Evolutionary conservation across 2,329 filamentous ascomycete genomes (phyloP).

Genomic region (Dothideomycetes sp.): DNA sequence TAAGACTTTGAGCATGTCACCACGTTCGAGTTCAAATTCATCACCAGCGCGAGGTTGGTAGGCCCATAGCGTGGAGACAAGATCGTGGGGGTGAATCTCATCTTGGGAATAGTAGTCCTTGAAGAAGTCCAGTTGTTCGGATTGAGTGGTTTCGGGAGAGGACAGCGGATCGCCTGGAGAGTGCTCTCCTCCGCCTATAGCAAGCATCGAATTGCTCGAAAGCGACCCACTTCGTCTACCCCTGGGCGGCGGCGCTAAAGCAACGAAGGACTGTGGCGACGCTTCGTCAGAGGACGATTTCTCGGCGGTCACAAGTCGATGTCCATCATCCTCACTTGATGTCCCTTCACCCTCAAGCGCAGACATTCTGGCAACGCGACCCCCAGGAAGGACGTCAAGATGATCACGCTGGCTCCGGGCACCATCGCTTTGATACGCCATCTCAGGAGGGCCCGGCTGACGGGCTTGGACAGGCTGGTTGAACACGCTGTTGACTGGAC

Average conservation of each 20-base stretch:
- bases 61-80: slow-evolving; percentile 87
- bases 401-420: slow-evolving; percentile 23
- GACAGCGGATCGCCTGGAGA: slow-evolving; percentile 73
- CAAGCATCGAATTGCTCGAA: slow-evolving; percentile 67
- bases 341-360: slow-evolving; percentile 78
- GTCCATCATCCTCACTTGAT: slow-evolving; percentile 44
- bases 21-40: slow-evolving; percentile 85
- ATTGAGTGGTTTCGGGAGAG: slow-evolving; percentile 84
- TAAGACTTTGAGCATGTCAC: slow-evolving; percentile 95
- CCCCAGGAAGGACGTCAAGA: slow-evolving; percentile 67
- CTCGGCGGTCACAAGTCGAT: slow-evolving; percentile 32
- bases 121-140: slow-evolving; percentile 91
- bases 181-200: slow-evolving; percentile 30
- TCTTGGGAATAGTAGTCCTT: slow-evolving; percentile 98
- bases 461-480: slow-evolving; percentile 73
- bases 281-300: slow-evolving; percentile 59
- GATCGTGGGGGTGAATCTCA: slow-evolving; percentile 84
- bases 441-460: slow-evolving; percentile 21
- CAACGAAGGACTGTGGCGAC: slow-evolving; percentile 36
- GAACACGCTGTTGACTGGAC: slow-evolving; percentile 63
- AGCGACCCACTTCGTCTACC: slow-evolving; percentile 72
- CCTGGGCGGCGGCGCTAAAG: slow-evolving; percentile 39
- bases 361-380: slow-evolving; percentile 90
- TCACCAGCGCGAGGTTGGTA: slow-evolving; percentile 90
- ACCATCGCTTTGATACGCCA: slow-evolving; percentile 29